Evolutionary conservation across 352 stramenopile species (phyloP).

Genomic region (Pythium plurisporium): DNA sequence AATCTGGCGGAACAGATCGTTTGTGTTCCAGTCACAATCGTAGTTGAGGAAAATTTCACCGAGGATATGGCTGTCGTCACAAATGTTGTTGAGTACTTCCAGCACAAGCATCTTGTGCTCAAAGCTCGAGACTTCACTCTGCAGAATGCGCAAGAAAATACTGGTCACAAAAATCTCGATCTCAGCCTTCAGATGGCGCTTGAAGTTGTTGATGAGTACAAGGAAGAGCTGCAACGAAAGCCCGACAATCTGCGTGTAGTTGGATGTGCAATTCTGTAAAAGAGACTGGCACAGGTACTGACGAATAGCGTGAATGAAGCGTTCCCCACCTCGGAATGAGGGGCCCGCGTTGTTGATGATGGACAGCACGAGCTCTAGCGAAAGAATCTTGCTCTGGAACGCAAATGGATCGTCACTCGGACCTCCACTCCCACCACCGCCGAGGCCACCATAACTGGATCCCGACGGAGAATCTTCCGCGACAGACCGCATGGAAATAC

Average conservation of each 20-base stretch:
- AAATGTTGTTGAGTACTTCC: slow-evolving; percentile 95
- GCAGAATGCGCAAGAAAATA: slow-evolving; percentile 97
- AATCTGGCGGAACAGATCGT: slow-evolving; percentile 98
- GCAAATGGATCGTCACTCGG: slow-evolving; percentile 88
- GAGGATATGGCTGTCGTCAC: slow-evolving; percentile 91
- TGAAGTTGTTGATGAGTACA: slow-evolving; percentile 92
- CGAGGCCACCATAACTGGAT: slow-evolving; percentile 25
- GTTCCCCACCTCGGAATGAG: slow-evolving; percentile 92
- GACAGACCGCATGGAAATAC: slow-evolving; percentile 88
- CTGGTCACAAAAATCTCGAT: slow-evolving; percentile 99
- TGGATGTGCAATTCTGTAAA: slow-evolving; percentile 98
- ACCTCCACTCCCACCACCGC: slow-evolving; percentile 26
- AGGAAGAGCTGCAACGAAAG: slow-evolving; percentile 98
- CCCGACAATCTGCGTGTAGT: slow-evolving; percentile 94
- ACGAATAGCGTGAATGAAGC: slow-evolving; percentile 97
- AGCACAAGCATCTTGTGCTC: slow-evolving; percentile 98
- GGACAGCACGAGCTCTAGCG: slow-evolving; percentile 95
- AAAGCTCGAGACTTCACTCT: slow-evolving; percentile 96
- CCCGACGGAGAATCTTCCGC: slow-evolving; percentile 82
- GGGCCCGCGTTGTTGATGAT: slow-evolving; percentile 96
- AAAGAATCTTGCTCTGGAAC: slow-evolving; percentile 96
- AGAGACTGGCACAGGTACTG: slow-evolving; percentile 97
- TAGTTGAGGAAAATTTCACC: slow-evolving; percentile 99
- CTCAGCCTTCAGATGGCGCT: slow-evolving; percentile 95
- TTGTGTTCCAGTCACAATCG: slow-evolving; percentile 97